Evolutionary conservation across 2,329 filamentous ascomycete species (phyloP).

Genomic region (Rhinocladiella mackenziei): DNA sequence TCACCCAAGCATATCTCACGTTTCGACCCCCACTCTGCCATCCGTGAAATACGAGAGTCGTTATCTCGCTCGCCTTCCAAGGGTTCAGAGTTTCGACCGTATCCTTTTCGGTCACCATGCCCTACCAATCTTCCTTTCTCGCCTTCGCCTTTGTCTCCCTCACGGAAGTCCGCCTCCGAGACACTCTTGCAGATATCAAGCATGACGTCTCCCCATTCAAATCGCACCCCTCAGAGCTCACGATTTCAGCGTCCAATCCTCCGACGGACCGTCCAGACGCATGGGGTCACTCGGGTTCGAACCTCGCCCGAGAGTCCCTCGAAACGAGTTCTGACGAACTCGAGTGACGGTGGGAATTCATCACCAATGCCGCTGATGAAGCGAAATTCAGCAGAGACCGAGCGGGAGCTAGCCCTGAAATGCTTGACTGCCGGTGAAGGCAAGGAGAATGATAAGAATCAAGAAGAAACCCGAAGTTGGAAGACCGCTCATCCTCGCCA

Average conservation of each 20-base stretch:
- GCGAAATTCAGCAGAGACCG: slow-evolving; percentile 40
- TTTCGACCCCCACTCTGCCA: slow-evolving; percentile 75
- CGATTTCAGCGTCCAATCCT: slow-evolving; percentile 52
- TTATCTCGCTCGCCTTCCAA: slow-evolving; percentile 93
- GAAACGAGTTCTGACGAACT: slow-evolving; percentile 69
- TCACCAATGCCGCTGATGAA: slow-evolving; percentile 43
- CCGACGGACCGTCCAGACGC: slow-evolving; percentile 38
- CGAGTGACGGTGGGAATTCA: slow-evolving; percentile 67
- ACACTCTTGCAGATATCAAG: slow-evolving; percentile 50
- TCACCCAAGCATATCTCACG: slow-evolving; percentile 80
- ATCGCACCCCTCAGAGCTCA: slow-evolving; percentile 62
- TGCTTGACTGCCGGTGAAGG: slow-evolving; percentile 32
- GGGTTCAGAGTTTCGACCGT: slow-evolving; percentile 58
- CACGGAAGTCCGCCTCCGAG: slow-evolving; percentile 50
- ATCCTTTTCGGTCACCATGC: slow-evolving; percentile 48
- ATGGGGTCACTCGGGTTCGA: slow-evolving; percentile 52
- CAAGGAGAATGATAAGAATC: slow-evolving; percentile 28
- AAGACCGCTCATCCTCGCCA: slow-evolving; percentile 43
- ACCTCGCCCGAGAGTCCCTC: slow-evolving; percentile 76
- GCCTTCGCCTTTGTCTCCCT: slow-evolving; percentile 57
- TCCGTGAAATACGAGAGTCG: slow-evolving; percentile 79
- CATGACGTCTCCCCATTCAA: slow-evolving; percentile 53
- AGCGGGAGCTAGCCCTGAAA: slow-evolving; percentile 46
- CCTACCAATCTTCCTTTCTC: slow-evolving; percentile 46
- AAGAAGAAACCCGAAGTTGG: slow-evolving; percentile 22